Evolutionary conservation across 2,329 filamentous ascomycete species (phyloP), one percentile per base, ranked within the genome.

Genomic region (Colletotrichum caudatum): DNA sequence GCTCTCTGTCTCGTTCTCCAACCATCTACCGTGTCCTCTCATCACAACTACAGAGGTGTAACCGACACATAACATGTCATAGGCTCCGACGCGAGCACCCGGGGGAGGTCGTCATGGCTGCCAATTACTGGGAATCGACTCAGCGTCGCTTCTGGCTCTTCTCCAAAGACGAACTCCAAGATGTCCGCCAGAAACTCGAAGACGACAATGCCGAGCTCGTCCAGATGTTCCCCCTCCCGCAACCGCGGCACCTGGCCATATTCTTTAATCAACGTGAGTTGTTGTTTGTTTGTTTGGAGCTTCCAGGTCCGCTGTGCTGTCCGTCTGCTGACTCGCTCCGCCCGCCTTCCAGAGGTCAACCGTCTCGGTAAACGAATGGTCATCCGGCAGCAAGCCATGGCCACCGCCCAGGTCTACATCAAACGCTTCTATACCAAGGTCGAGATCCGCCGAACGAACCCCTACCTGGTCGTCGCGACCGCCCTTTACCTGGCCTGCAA

Each of bases 71-170:
- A 64, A 20, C 53, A 71, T 71, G 67, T 50, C 59, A 63, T 67
- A 69, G 54, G 35, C 33, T 44, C 46, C 18, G 66, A 26, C 39
- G 8, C 54, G 9, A 60, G 39, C 37, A 41, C 46, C 23, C 7
- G 20, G 53, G 54, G 50, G 29, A 64, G 69, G 53, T 72, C 69
- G 77, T 70, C 64, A 98, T 98, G 95, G 94, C 95, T 44, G 93
- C 95, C 79, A 98, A 95, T 82, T 99, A 95, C 84, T 99, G 95
- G 95, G 92, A 94, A 74, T 98, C 96, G 66, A 96, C 94, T 35
- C 96, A 99, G 83, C 90, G 92, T 76, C 92, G 91, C 76, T 90
- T 93, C 84, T 99, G 96, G 96, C 92, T 94, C 68, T 97, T 97
- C 82, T 60, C 71, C 53, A 74, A 74, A 78, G 91, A 94, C 73